Percentiles rank a stretch among this genome's conserved stretches.
These are phyloP conservation scores for Cicer pinnatifidum DNA, from an alignment of 306 rosid species.

Conservation along the genomic window DNA sequence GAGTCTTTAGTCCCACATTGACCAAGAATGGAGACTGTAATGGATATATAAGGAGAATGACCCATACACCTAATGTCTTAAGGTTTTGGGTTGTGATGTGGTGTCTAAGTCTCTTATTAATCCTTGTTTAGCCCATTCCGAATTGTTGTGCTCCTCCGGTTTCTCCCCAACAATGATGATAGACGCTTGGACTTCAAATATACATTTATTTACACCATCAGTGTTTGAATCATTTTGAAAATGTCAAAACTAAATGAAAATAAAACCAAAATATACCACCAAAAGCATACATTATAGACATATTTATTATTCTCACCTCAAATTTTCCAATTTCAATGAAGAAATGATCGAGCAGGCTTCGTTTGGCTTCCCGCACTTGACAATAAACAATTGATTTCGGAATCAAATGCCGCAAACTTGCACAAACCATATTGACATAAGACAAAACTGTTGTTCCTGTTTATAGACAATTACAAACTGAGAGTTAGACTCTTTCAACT, in stretches of 20 bases:
- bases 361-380: slow-evolving; percentile 93
- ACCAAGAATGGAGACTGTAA: no score
- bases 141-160: no score
- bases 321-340: slow-evolving; percentile 80
- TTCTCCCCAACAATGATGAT: slow-evolving; percentile 69
- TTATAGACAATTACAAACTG: slow-evolving; percentile 10
- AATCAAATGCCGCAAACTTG: slow-evolving; percentile 75
- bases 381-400: slow-evolving; percentile 87
- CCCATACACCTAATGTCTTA: no score
- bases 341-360: slow-evolving; percentile 82
- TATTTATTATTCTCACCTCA: slow-evolving; percentile 57
- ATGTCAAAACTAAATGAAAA: slow-evolving; percentile 2
- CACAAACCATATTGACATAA: slow-evolving; percentile 84
- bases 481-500: slow-evolving; percentile 2
- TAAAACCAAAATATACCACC: not conserved
- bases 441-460: slow-evolving; percentile 82
- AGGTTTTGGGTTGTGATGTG: no score
- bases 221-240: not conserved
- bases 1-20: no score
- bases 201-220: slow-evolving; percentile 4
- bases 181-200: slow-evolving; percentile 65
- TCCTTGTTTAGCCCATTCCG: no score
- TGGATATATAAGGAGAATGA: no score
- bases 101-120: no score
- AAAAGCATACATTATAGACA: not conserved